These are phyloP conservation scores for Penicillium subrubescens DNA, from an alignment of 495 filamentous ascomycete species.

Conservation along the genomic window DNA sequence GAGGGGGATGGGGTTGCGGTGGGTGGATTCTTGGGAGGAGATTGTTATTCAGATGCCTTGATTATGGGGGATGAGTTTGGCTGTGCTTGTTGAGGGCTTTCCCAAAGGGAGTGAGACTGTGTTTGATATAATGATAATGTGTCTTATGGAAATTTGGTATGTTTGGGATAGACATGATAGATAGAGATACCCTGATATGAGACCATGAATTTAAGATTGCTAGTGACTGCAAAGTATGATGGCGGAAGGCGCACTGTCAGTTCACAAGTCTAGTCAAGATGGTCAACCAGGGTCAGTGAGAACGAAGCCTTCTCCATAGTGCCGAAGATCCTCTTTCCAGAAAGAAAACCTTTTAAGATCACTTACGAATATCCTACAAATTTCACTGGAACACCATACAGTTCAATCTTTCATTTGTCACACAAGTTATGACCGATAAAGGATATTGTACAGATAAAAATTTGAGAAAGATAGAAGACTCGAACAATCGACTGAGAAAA, in stretches of 20 bases:
- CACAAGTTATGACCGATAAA: conserved; percentile 4
- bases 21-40: conserved; percentile 59
- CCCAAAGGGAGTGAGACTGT: too few species aligned
- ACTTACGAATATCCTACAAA: background rate
- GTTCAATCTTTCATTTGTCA: background rate
- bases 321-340: too few species aligned
- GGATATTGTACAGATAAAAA: conserved; percentile 23
- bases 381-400: too few species aligned
- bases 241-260: background rate
- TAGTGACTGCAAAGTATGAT: background rate
- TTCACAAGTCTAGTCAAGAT: background rate
- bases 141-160: background rate
- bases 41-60: conserved; percentile 49
- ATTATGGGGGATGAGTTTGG: background rate
- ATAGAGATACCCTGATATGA: background rate
- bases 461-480: background rate
- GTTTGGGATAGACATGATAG: background rate
- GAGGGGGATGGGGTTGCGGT: conserved; percentile 52
- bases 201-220: background rate
- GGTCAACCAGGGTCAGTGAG: too few species aligned
- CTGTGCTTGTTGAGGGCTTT: background rate
- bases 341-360: background rate
- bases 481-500: background rate
- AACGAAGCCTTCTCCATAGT: too few species aligned
- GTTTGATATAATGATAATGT: background rate